Percentiles rank a stretch among this genome's conserved stretches.
Conservation (phyloP, 169 alveolate species). For the Babesia bovis region DNA sequence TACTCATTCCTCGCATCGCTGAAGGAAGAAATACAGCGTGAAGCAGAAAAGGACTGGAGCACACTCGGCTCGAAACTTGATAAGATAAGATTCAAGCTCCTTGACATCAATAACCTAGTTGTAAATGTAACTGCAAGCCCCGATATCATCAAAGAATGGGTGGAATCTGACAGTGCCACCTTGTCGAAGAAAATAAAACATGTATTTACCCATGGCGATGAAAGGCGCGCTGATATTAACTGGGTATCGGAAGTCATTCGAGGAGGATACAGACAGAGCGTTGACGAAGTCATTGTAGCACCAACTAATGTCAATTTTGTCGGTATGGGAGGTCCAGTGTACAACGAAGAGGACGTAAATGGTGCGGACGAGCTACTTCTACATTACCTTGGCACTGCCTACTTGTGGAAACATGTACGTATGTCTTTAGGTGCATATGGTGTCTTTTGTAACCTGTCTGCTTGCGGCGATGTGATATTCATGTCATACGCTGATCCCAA, state of each 20-base stretch:
- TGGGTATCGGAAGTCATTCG: conserved; percentile 48
- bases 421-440: conserved; percentile 78
- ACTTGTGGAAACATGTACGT: conserved; percentile 75
- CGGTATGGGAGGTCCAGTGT: conserved; percentile 75
- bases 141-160: conserved; percentile 49
- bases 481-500: conserved; percentile 71
- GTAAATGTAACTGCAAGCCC: conserved; percentile 68
- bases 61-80: conserved; percentile 53
- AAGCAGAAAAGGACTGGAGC: conserved; percentile 70
- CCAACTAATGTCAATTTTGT: conserved; percentile 78
- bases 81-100: conserved; percentile 65
- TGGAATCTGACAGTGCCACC: conserved; percentile 25
- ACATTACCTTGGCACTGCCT: conserved; percentile 64
- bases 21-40: conserved; percentile 58
- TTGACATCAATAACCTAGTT: conserved; percentile 53
- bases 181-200: conserved; percentile 14
- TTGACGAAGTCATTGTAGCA: conserved; percentile 47
- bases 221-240: neutral
- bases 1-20: conserved; percentile 59
- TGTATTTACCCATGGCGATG: neutral
- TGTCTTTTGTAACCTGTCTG: conserved; percentile 56
- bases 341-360: conserved; percentile 64
- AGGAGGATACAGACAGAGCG: neutral
- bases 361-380: conserved; percentile 69
- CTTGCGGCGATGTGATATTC: conserved; percentile 59